A percentile compares a stretch with the other conserved stretches of the same genome.
Evolutionary conservation across 192 early-diverging fungal genomes (phyloP).

Genomic region (Neocallimastix lanati): DNA sequence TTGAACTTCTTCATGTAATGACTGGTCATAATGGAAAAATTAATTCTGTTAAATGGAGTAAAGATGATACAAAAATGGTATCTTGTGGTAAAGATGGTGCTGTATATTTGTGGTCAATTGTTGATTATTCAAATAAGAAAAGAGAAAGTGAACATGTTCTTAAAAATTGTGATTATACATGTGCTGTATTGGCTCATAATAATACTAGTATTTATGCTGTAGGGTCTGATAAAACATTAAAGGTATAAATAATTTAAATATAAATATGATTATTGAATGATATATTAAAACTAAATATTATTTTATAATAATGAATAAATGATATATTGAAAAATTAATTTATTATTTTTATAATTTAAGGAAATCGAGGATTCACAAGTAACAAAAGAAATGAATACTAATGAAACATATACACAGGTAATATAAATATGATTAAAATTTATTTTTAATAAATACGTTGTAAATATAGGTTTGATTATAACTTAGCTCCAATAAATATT

Average conservation of each 20-base stretch:
- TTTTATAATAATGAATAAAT: no score
- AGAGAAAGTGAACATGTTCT: constrained; percentile 32
- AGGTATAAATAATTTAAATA: no score
- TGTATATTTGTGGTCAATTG: constrained; percentile 23
- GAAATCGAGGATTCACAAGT: constrained; percentile 37
- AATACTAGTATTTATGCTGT: constrained; percentile 26
- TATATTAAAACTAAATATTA: no score
- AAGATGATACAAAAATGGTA: constrained; percentile 27
- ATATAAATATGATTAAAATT: neutral
- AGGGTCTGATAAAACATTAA: constrained; percentile 28
- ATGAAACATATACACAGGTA: constrained; percentile 19
- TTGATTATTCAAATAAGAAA: constrained; percentile 6
- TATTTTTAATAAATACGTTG: no score
- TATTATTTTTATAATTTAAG: constrained; percentile 1
- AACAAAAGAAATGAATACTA: constrained; percentile 19
- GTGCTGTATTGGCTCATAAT: constrained; percentile 17
- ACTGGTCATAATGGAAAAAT: constrained; percentile 41
- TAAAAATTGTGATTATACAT: constrained; percentile 23
- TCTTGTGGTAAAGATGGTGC: constrained; percentile 35
- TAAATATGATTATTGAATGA: no score
- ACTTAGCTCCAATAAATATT: no score
- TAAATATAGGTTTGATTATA: no score
- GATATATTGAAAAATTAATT: no score
- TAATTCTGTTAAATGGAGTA: constrained; percentile 22
- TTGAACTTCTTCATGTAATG: constrained; percentile 25